phyloP scores from a whole-genome alignment of 2,329 filamentous ascomycete genomes.

The Xylaria sp. region DNA sequence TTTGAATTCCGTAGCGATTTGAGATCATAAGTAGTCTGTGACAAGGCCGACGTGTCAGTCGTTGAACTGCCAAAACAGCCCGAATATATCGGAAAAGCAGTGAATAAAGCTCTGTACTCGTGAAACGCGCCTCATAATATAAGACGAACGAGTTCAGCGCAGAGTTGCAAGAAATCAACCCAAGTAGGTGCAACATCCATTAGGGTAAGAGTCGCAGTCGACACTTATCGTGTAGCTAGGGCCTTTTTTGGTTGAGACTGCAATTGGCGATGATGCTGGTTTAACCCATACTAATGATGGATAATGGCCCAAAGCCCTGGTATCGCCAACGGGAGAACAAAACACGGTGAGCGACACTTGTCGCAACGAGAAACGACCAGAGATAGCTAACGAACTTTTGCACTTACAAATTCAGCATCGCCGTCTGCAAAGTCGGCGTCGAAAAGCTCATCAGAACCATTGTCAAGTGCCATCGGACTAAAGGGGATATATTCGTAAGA shows the following conservation, averaged over 20 bases:
- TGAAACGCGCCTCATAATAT: neutral
- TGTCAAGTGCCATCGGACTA: slow-evolving; percentile 36
- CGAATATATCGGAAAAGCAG: too few species aligned
- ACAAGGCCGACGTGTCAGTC: slow-evolving; percentile 4
- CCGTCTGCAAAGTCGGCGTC: slow-evolving; percentile 44
- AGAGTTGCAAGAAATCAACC: neutral
- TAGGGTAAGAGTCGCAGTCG: too few species aligned
- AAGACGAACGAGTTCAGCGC: neutral
- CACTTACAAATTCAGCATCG: slow-evolving; percentile 41
- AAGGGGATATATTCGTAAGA: slow-evolving; percentile 25
- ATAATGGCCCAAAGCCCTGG: too few species aligned
- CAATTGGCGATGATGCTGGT: too few species aligned
- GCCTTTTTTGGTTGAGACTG: too few species aligned
- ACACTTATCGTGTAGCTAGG: too few species aligned
- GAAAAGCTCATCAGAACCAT: slow-evolving; percentile 23
- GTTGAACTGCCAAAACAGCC: neutral
- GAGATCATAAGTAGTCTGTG: slow-evolving; percentile 27
- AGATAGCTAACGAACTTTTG: neutral
- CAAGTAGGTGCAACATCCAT: too few species aligned
- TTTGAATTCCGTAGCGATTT: slow-evolving; percentile 5
- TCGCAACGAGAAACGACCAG: neutral
- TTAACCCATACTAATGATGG: too few species aligned
- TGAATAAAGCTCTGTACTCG: neutral
- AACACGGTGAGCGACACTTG: neutral
- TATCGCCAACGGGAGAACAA: too few species aligned